Base-by-base conservation (phyloP, 176 grass and related monocot genomes). In the Leersia perrieri region DNA sequence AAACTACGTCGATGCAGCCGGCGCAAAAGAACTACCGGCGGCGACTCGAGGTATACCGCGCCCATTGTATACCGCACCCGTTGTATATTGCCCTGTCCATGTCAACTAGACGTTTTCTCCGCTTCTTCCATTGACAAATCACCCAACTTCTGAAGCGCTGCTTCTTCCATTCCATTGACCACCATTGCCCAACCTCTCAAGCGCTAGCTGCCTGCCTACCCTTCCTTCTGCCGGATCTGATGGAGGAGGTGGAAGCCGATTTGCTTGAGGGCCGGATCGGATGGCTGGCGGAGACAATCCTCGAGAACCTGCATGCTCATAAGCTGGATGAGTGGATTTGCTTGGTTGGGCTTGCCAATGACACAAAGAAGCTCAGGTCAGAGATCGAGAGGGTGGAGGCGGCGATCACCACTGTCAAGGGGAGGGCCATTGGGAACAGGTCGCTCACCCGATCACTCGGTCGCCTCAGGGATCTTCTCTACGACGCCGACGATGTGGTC, bases 401-500 rank as follows among this genome's bases (percentile, higher is more conserved):
- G 14, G 69, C 45, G 23, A 58, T 76, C 1, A 31, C 33, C 2
- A n/a, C 68, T 31, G 40, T 11, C 4, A 73, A 58, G 25, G 72
- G 81, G 11, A 60, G 33, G 53, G 57, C 55, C 9, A 18, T 31
- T 2, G 28, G 3, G 34, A 72, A 73, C 38, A 55, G 3, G 67
- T 33, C 7, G 73, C 84, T 87, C 15, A n/a, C 30, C 40, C 33
- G 62, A 7, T 55, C 15, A 0, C 85, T 87, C 18, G 9, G 9
- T 9, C 60, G 34, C 5, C 66, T 87, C 71, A 45, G 39, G 69
- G 85, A 87, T 30, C 25, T 77, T n/a, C 72, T 87, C 5, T 64
- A 73, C 1, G 80, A 74, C 14, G 47, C 67, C 6, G 80, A 74
- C 8, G 60, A 83, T 1, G 30, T 74, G n/a, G 22, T 83, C 31